A percentile compares a stretch with the other conserved stretches of the same genome.
phyloP scores from a whole-genome alignment of 345 rosid species.

The Euphorbia pulcherrima region DNA sequence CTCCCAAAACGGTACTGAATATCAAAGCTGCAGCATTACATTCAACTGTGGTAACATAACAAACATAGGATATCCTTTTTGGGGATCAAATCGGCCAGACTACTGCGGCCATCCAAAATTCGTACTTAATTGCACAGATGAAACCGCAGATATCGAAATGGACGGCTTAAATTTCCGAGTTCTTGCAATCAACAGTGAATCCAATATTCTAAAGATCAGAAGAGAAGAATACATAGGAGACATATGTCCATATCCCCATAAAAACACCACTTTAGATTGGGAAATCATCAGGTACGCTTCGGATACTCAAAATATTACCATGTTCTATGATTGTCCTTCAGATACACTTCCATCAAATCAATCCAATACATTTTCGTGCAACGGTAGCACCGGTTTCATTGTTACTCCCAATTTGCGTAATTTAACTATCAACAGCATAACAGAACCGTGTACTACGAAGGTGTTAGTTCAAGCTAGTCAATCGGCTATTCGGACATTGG shows the following conservation, averaged over 20 bases:
- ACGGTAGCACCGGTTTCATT: neutral
- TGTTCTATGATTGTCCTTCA: slow-evolving; percentile 17
- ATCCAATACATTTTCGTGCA: neutral
- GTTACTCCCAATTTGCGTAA: neutral
- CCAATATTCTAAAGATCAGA: slow-evolving; percentile 7
- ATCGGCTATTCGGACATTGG: neutral
- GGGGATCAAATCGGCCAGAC: slow-evolving; percentile 20
- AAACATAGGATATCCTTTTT: slow-evolving; percentile 32
- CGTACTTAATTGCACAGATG: slow-evolving; percentile 19
- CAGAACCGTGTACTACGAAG: neutral
- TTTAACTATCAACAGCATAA: fast-evolving
- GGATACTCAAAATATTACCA: neutral
- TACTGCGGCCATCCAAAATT: slow-evolving; percentile 32
- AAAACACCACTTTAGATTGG: slow-evolving; percentile 4
- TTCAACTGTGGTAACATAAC: slow-evolving; percentile 26
- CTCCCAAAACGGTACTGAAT: neutral
- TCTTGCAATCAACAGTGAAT: neutral
- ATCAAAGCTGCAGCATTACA: slow-evolving; percentile 16
- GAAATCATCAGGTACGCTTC: neutral
- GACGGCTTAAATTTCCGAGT: slow-evolving; percentile 23
- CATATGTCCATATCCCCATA: slow-evolving; percentile 15
- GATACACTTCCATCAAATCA: too few relatives aligned
- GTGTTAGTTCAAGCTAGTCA: slow-evolving; percentile 18
- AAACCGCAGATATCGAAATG: slow-evolving; percentile 28
- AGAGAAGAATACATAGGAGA: slow-evolving; percentile 24